Base-by-base conservation (phyloP, 2,329 filamentous ascomycete genomes). In the Apiospora arundinis region DNA sequence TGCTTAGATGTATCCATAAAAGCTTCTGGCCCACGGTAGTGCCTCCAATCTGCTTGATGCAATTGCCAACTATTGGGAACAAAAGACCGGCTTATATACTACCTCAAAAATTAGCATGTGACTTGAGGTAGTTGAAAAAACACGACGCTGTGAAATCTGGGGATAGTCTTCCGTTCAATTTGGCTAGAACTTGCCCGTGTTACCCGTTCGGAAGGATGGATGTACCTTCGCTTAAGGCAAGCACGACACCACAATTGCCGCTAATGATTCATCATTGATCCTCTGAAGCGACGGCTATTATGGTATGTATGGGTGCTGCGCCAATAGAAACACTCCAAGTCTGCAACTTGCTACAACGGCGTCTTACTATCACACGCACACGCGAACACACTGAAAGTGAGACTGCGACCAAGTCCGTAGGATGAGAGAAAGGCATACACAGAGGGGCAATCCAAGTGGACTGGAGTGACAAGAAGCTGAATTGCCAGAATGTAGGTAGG, bases 251-350 rank as follows among this genome's bases (percentile, higher is more conserved):
- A 37, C 21, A 37, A 21, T 14, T 32, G 52, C 28, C 52, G 28
- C 52, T 60, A 60, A 40, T 63, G 56, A 63, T 40, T 63, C 56
- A 63, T 63, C 32, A 63, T 45, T 16, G 32, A 12, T n/a, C 28
- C n/a, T 60, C n/a, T 14, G 18, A 63, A n/a, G 18, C 32, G 56
- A 63, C 56, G 32, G 32, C 56, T n/a, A 40, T 23, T 23, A 32
- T 6, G 32, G 32, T 32, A n/a, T 63, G 32, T 32, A n/a, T 63
- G 56, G 28, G 28, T 32, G 4, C 25, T 28, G 23, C 52, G 25
- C 52, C 52, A 60, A 60, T 37, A 18, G 28, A 60, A 56, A 28
- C 25, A 18, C 49, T 32, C 5, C 14, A 32, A 56, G 11, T 9
- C 25, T 28, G 49, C 49, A 5, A 23, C 23, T 52, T 52, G 23